Evolutionary conservation across 1,139 yeast genomes (phyloP), one percentile per base, ranked within the genome.

Genomic region (Hemisphaericaspora xylanilytica): DNA sequence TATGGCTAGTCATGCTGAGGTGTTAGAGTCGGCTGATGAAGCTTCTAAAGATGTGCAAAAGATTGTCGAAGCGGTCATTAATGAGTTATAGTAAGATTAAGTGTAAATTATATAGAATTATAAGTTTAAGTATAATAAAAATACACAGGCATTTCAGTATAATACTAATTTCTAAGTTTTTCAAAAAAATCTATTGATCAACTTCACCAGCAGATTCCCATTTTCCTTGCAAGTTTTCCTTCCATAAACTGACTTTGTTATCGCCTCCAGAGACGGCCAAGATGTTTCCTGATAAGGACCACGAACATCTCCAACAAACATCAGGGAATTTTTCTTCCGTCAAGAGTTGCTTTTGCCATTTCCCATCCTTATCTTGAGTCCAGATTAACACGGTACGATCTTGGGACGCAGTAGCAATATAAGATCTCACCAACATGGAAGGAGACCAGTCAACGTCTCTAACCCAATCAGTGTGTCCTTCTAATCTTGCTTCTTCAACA

Each of bases 401-500:
- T 67, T 94, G 98, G 14, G 97, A 90, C 12, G 97, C 97, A 33
- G 96, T 84, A n/a, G 98, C 98, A 55, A 92, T 85, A 61, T 89
- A 92, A 14, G 95, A 81, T 51, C 88, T 85, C 35, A 88, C 78
- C 45, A 92, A 73, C 33, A 87, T 81, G 1, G 95, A 83, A 35
- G 97, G 96, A 13, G 96, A 88, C 98, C 98, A 92, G 6, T 95
- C 90, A 43, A 92, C 97, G 61, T 92, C 99, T 60, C 98, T 81
- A 27, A 92, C 97, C 98, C 98, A 94, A 64, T 92, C 98, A 15
- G 87, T 73, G 61, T 94, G 98, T 31, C 97, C 98, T 49, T 82
- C 84, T 42, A 92, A 75, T 33, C 78, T 75, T 31, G 84, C 82
- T 61, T 92, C 97, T 54, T 82, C 76, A 21, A 74, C 72, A 58